phyloP scores from a whole-genome alignment of 257 asterid species.

The Oldenlandia corymbosa region DNA sequence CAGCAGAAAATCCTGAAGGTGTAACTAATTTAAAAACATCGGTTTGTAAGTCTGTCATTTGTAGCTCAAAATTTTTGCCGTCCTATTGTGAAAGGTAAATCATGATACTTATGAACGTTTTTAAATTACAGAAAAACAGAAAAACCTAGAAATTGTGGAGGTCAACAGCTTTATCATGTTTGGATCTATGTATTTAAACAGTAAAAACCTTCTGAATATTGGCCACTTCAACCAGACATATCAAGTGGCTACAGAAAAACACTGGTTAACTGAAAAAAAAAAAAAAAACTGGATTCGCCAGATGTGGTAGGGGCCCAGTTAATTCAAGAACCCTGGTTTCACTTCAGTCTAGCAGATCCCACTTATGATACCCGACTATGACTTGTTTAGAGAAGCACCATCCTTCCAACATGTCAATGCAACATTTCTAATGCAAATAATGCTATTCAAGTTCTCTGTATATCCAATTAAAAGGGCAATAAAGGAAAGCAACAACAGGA shows the following conservation, averaged over 20 bases:
- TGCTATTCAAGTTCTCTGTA: neutral
- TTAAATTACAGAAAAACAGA: no score
- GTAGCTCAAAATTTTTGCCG: neutral
- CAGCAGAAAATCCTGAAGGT: neutral
- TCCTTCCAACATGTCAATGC: neutral
- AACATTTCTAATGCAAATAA: neutral
- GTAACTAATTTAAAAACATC: neutral
- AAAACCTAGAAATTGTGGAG: no score
- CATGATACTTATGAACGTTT: no score
- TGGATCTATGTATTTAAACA: neutral
- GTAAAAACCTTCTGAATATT: neutral
- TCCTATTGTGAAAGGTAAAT: no score
- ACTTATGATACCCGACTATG: neutral
- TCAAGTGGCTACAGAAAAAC: no score
- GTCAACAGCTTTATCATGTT: neutral
- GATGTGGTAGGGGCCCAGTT: no score
- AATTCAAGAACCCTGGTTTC: no score
- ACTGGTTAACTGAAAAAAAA: no score
- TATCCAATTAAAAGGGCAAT: no score
- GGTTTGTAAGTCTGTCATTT: neutral
- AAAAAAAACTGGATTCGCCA: neutral
- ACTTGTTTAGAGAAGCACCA: neutral
- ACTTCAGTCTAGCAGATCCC: neutral
- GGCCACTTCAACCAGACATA: neutral
- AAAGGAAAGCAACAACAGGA: neutral